These are phyloP conservation scores for Boletus patriciae DNA, from an alignment of 768 basidiomycete genomes.

Conservation along the genomic window DNA sequence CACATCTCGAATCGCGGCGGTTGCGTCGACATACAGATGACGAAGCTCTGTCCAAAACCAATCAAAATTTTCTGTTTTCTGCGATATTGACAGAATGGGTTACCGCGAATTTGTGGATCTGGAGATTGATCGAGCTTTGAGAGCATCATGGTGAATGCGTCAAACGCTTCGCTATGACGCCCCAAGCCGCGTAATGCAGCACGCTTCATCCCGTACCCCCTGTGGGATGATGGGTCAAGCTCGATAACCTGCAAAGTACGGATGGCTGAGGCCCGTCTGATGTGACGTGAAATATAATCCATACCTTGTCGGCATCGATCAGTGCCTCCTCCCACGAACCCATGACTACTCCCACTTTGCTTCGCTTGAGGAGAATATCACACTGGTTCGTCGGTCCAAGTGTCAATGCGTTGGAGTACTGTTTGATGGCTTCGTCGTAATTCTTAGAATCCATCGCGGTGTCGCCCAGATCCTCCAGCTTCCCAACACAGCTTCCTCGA, in stretches of 20 bases:
- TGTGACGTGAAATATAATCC: neutral
- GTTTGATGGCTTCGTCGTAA: neutral
- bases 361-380: constrained; percentile 4
- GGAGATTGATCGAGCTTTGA: neutral
- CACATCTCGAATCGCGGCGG: neutral
- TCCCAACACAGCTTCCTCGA: neutral
- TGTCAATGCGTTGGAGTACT: neutral
- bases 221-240: neutral
- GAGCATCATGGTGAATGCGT: neutral
- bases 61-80: neutral
- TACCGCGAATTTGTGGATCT: neutral
- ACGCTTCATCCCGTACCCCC: neutral
- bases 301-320: no score
- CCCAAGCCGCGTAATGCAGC: neutral
- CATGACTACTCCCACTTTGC: no score
- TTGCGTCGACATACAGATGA: neutral
- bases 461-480: neutral
- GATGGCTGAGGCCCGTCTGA: no score
- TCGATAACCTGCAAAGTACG: neutral
- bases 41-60: neutral
- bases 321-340: no score
- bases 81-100: neutral
- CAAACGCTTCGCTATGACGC: neutral
- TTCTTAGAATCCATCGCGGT: neutral
- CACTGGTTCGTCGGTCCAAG: neutral